Base-by-base conservation (phyloP, 768 basidiomycete species). In the Pleurotus cornucopiae region DNA sequence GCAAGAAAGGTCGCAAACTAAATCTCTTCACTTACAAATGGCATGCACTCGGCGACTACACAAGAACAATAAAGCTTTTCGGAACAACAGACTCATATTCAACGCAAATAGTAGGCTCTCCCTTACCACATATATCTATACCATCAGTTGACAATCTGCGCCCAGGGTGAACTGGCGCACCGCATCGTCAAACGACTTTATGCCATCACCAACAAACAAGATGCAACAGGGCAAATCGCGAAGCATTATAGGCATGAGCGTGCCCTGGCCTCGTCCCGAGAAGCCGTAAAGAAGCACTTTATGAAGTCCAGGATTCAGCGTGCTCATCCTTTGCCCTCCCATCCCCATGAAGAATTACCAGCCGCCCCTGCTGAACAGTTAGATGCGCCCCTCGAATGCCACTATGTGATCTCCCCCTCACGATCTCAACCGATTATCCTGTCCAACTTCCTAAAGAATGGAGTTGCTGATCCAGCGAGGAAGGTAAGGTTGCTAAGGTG, bases 161-260 rank as follows among this genome's bases (percentile, higher is more conserved):
- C 30, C 30, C 6, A 76, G 74, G 71, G 72, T 0, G 75, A 80
- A 53, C 64, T 69, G 0, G 69, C 73, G 43, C 78, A 79, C 55
- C 58, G 63, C 0, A 55, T 57, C 0, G 66, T 73, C 23, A 78
- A 79, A 61, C 48, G 57, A 0, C 67, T 71, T 18, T 78, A 74
- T 47, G 46, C 58, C 0, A 48, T 61, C 0, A 72, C 68, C 1
- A 74, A 71, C 64, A 74, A 75, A 58, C 66, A 58, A 20, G 51
- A 63, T 16, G 59, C 61, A 14, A 61, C 41, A 0, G 26, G 34
- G 1, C 67, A 69, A 30, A 72, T 76, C 21, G 67, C 66, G 0
- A 60, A 39, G 12, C 54, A 57, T n/a, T 51, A 63, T 37, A 47
- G 61, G 6, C 59, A 59, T 3, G 58, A 62, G 21, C 56, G 45